These are phyloP conservation scores for Kluyveromyces aestuarii DNA, from an alignment of 805 yeast genomes.

Conservation along the genomic window DNA sequence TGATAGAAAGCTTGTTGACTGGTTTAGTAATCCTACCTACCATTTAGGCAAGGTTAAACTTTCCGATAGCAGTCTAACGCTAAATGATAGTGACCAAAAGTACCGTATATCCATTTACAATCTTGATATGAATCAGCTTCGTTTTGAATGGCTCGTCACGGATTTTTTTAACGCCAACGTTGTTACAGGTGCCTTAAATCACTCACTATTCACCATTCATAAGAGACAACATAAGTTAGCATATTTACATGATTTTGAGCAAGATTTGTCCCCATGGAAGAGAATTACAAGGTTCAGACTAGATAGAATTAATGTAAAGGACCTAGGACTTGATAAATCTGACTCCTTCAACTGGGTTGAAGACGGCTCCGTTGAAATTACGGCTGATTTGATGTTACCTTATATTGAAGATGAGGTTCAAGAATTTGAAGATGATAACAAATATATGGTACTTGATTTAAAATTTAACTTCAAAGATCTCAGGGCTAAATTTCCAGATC, in stretches of 20 bases:
- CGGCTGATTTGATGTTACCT: slow-evolving; percentile 69
- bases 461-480: slow-evolving; percentile 56
- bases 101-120: slow-evolving; percentile 49
- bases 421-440: slow-evolving; percentile 12
- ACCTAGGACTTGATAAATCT: slow-evolving; percentile 27
- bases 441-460: slow-evolving; percentile 60
- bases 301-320: slow-evolving; percentile 32
- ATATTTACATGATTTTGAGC: slow-evolving; percentile 31
- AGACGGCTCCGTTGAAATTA: slow-evolving; percentile 59
- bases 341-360: slow-evolving; percentile 60
- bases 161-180: slow-evolving; percentile 65
- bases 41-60: slow-evolving; percentile 36
- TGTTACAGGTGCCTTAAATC: slow-evolving; percentile 66
- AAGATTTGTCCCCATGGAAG: slow-evolving; percentile 38
- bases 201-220: slow-evolving; percentile 68
- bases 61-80: slow-evolving; percentile 21
- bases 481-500: slow-evolving; percentile 44
- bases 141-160: slow-evolving; percentile 48
- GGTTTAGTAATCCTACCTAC: slow-evolving; percentile 31
- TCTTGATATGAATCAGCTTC: slow-evolving; percentile 52
- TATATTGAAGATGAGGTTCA: slow-evolving; percentile 29
- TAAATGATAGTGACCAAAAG: slow-evolving; percentile 15
- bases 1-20: slow-evolving; percentile 18
- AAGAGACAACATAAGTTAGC: slow-evolving; percentile 56
- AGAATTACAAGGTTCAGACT: slow-evolving; percentile 39